Evolutionary conservation across 768 basidiomycete species (phyloP).

Genomic region (Boletus subparvulus): DNA sequence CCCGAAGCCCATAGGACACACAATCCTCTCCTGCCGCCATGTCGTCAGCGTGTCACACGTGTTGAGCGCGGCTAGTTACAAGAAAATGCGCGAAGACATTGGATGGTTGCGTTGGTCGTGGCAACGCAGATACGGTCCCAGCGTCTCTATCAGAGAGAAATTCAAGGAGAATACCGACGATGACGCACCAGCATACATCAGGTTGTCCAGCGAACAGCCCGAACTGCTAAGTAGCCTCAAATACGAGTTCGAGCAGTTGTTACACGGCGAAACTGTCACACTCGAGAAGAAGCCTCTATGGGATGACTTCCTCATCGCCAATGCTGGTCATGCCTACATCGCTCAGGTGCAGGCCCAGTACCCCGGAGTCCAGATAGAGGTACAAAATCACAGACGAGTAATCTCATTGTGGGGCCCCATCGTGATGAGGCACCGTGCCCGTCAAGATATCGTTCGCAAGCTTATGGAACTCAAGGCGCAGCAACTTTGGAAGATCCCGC

Average conservation of each 20-base stretch:
- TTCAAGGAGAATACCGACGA: slow-evolving; percentile 6
- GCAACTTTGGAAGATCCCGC: slow-evolving; percentile 42
- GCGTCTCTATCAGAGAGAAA: slow-evolving; percentile 32
- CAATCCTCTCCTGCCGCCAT: slow-evolving; percentile 50
- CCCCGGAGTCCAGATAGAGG: slow-evolving; percentile 43
- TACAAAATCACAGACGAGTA: slow-evolving; percentile 40
- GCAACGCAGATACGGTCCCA: slow-evolving; percentile 28
- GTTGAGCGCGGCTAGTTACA: slow-evolving; percentile 40
- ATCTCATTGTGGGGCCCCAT: slow-evolving; percentile 58
- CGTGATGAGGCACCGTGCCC: slow-evolving; percentile 39
- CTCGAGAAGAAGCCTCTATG: slow-evolving; percentile 55
- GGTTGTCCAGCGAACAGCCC: slow-evolving; percentile 49
- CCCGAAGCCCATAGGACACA: slow-evolving; percentile 46
- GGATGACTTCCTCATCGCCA: slow-evolving; percentile 59
- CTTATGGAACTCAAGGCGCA: slow-evolving; percentile 43
- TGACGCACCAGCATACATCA: slow-evolving; percentile 37
- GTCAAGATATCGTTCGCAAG: slow-evolving; percentile 47
- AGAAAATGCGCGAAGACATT: slow-evolving; percentile 46
- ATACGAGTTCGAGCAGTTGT: slow-evolving; percentile 55
- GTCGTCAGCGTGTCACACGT: slow-evolving; percentile 51
- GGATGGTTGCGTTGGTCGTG: slow-evolving; percentile 41
- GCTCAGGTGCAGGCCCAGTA: slow-evolving; percentile 39
- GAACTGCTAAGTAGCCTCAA: slow-evolving; percentile 57
- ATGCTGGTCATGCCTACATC: slow-evolving; percentile 46
- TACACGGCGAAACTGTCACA: slow-evolving; percentile 59